Evolutionary conservation across 768 basidiomycete species (phyloP), one percentile per base, ranked within the genome.

Genomic region (Phanerochaete carnosa): DNA sequence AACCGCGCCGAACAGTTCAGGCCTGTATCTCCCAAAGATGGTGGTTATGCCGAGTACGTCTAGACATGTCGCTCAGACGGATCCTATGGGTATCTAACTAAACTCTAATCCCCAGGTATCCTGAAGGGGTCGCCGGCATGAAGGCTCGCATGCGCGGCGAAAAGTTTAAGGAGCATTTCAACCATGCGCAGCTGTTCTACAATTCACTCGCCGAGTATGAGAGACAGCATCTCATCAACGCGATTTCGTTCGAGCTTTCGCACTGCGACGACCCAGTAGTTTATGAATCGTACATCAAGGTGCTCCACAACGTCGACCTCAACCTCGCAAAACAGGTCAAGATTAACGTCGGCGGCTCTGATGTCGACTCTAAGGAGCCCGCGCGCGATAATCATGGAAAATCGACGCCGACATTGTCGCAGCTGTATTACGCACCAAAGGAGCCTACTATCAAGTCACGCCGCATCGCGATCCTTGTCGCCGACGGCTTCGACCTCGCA

Each of bases 111-210:
- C 46, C 8, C 55, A 86, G 86, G 28, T 78, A 75, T 58, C 72
- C 77, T 22, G 75, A 83, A 53, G 82, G 79, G 45, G 66, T 86
- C 0, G 65, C 69, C 15, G 87, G 83, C 1, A 78, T 85, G 23
- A 86, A 86, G 65, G 75, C 81, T 56, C 84, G 86, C 23, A 73
- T 81, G 9, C 83, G 86, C 1, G 88, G 87, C 12, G 71, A 78
- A 19, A 92, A 93, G 66, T 94, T 94, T 76, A 77, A 86, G 68
- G 93, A 95, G 69, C 87, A 91, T 66, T 87, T 80, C 79, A 76
- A 73, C 58, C 94, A 96, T 67, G 85, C 84, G 8, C 86, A 86
- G 63, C 76, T 94, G 2, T 95, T 95, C 80, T 87, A 84, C 74
- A 95, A 96, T 75, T 95, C 92, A 4, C 80, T 95, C 47, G 66